A percentile compares a stretch with the other conserved stretches of the same genome.
These are phyloP conservation scores for Lachnellula arida DNA, from an alignment of 2,329 filamentous ascomycete species.

Conservation along the genomic window DNA sequence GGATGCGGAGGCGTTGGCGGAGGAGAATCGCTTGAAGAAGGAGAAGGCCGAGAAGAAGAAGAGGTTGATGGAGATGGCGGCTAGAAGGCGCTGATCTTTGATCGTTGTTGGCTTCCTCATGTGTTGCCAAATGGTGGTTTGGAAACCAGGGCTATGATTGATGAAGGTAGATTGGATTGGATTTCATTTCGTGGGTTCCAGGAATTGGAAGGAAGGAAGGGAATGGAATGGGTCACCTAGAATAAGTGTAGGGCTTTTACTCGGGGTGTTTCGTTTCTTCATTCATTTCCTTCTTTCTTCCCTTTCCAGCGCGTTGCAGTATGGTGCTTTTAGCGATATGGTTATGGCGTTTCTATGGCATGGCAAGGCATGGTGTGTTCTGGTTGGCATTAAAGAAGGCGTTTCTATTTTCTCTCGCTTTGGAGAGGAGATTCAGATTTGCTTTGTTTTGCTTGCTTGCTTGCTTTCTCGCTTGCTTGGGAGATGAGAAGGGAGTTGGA, in stretches of 20 bases:
- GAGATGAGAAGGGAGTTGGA: too few relatives aligned
- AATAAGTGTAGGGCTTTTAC: too few relatives aligned
- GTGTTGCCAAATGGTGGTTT: not conserved
- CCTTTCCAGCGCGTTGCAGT: not conserved
- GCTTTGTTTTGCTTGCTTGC: too few relatives aligned
- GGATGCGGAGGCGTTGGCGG: slow-evolving; percentile 58
- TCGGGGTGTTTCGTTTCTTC: too few relatives aligned
- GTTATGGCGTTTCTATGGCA: not conserved
- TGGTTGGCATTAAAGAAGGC: not conserved
- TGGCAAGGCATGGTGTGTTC: not conserved
- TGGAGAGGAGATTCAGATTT: too few relatives aligned
- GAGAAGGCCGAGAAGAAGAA: slow-evolving; percentile 52
- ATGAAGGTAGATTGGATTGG: not conserved
- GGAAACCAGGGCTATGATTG: not conserved
- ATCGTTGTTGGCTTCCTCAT: not conserved
- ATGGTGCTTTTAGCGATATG: not conserved
- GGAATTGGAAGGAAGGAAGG: too few relatives aligned
- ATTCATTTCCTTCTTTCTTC: too few relatives aligned
- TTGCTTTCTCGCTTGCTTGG: too few relatives aligned
- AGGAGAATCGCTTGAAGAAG: slow-evolving; percentile 56
- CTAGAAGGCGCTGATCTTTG: slow-evolving; percentile 12
- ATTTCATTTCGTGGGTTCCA: not conserved
- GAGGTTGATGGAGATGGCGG: slow-evolving; percentile 30
- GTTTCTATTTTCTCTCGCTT: not conserved
- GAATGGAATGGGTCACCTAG: too few relatives aligned